These are phyloP conservation scores for Tausonia pullulans DNA, from an alignment of 1,284 basidiomycete genomes.

Conservation along the genomic window DNA sequence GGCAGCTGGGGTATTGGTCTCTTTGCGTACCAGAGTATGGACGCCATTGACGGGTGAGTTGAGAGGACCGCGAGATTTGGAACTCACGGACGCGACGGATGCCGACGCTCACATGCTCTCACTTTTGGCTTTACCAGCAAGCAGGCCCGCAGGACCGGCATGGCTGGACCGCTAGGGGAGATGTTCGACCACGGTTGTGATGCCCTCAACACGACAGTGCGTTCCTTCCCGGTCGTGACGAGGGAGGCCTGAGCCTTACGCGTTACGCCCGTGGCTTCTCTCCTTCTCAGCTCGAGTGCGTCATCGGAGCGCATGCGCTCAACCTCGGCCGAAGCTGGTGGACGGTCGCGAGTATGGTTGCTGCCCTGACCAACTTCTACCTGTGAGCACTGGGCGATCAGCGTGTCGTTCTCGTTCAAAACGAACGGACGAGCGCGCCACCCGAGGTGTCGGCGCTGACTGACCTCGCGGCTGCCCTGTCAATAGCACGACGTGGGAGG, in stretches of 20 bases:
- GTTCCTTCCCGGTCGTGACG: constrained; percentile 19
- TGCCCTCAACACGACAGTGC: constrained; percentile 85
- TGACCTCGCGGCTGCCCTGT: not conserved
- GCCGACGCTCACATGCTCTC: not conserved
- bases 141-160: constrained; percentile 86
- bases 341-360: constrained; percentile 79
- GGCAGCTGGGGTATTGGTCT: constrained; percentile 75
- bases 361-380: constrained; percentile 87
- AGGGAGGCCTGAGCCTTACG: constrained; percentile 10
- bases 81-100: not conserved
- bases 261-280: not conserved
- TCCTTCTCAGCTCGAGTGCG: constrained; percentile 57
- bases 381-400: constrained; percentile 33
- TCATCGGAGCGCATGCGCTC: constrained; percentile 71
- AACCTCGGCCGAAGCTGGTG: constrained; percentile 91
- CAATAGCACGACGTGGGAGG: constrained; percentile 78
- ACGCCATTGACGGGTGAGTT: constrained; percentile 70
- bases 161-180: constrained; percentile 91
- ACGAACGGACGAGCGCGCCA: not conserved
- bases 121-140: constrained; percentile 47
- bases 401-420: not conserved
- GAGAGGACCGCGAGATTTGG: constrained; percentile 19
- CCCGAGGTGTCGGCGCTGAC: constrained; percentile 22
- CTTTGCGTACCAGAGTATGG: constrained; percentile 85
- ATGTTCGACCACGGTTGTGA: constrained; percentile 94